Base-by-base conservation (phyloP, 208 protist genomes). In the Trypanosoma melophagium region DNA sequence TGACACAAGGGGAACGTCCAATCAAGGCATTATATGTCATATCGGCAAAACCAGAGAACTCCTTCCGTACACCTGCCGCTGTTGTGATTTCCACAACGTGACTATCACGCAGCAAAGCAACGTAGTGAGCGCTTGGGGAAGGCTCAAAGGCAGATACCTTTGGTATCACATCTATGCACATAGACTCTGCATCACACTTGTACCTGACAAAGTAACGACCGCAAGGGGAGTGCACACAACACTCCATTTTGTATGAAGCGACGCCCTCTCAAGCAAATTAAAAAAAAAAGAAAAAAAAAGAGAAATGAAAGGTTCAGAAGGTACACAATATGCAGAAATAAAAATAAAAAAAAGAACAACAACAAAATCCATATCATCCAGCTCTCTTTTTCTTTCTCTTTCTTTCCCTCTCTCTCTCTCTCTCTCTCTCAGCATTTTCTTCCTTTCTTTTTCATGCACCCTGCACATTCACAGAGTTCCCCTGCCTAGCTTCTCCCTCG, bases 11-110 rank as follows among this genome's bases (percentile, higher is more conserved):
- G 3, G 86, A 80, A 3, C 74, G 75, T 24, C 90, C 86, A 62
- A 89, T 89, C 50, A 95, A 71, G 3, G 87, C 86, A 55, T 81
- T 79, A 77, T 92, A 90, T 17, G 82, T 74, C 90, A 95, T 95
- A 41, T 86, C 75, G 0, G 76, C 44, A 55, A 95, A 95, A 24
- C 56, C 78, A 21, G 52, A 25, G 49, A 95, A 93, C 42, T 66
- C 75, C 61, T 93, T 93, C 10, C 81, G 82, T 62, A 93, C 83
- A 1, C 87, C 90, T 17, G 90, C 86, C 2, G 80, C 71, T 5
- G 72, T 76, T 22, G 90, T 90, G 25, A 95, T 82, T 28, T 77
- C 78, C 0, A 57, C 61, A n/a, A 95, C 77, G 4, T 89, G 71
- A 24, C 14, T 41, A 57, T 80, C 81, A 14, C 41, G 13, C 47